Percentiles rank a stretch among this genome's conserved stretches.
Conservation (phyloP, 139 green algal species). For the Chlamydomonas sp. region DNA sequence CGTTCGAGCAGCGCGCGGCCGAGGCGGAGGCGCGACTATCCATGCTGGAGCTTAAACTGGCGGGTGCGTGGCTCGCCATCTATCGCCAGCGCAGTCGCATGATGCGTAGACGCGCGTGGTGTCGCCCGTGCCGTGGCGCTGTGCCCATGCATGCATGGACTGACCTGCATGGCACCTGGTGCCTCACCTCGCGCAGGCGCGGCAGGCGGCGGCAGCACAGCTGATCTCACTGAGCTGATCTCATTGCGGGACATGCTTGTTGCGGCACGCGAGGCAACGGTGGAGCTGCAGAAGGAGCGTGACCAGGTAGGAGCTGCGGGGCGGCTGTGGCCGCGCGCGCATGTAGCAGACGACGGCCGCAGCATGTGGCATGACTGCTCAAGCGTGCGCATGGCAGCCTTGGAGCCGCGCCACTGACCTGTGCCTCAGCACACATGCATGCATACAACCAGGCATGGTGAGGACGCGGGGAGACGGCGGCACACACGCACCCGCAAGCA, state of each 20-base stretch:
- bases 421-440: background rate
- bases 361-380: background rate
- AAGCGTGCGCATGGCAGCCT: background rate
- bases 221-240: too few relatives aligned
- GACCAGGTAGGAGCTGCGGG: background rate
- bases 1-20: constrained; percentile 4
- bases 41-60: constrained; percentile 1
- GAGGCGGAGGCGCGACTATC: constrained; percentile 11
- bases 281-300: constrained; percentile 2
- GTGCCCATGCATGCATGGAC: background rate
- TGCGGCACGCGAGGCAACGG: background rate
- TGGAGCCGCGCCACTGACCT: background rate
- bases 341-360: too few relatives aligned
- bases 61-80: background rate
- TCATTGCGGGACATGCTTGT: background rate
- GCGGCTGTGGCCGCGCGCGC: too few relatives aligned
- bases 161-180: background rate
- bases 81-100: background rate
- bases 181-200: background rate
- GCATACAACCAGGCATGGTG: background rate
- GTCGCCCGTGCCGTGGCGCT: background rate
- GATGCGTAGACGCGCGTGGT: background rate
- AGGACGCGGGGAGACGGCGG: background rate
- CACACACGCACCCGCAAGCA: background rate
- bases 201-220: background rate